Evolutionary conservation across 805 yeast genomes (phyloP).

Genomic region (Wickerhamiella galacta): DNA sequence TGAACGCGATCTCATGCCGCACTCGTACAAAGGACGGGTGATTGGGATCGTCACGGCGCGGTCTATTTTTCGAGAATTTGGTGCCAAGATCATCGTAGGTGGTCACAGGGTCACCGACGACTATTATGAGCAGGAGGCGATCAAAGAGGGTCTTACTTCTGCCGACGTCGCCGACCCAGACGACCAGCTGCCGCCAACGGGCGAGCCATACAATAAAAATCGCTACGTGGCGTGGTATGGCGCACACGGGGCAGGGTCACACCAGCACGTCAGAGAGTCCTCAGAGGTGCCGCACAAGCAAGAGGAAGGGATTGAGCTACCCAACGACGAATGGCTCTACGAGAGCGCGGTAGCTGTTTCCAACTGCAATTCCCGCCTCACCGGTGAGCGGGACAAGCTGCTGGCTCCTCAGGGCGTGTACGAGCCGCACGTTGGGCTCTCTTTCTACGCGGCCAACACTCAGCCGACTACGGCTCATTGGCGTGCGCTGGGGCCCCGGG

Average conservation of each 20-base stretch:
- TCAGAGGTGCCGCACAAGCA: conserved; percentile 3
- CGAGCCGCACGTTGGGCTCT: conserved; percentile 75
- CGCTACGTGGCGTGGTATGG: conserved; percentile 42
- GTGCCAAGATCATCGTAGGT: conserved; percentile 62
- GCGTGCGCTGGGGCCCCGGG: no score
- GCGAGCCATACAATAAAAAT: conserved; percentile 29
- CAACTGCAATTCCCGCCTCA: conserved; percentile 47
- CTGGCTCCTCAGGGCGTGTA: conserved; percentile 36
- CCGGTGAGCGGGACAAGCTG: conserved; percentile 38
- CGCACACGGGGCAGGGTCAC: no score
- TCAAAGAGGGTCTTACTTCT: conserved; percentile 40
- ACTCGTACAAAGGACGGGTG: conserved; percentile 76
- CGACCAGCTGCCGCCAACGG: conserved; percentile 30
- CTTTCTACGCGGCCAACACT: conserved; percentile 53
- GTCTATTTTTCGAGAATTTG: conserved; percentile 79
- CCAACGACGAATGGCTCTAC: conserved; percentile 64
- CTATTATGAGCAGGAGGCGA: conserved; percentile 53
- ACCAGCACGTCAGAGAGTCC: conserved; percentile 3
- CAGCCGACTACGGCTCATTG: no score
- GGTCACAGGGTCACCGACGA: conserved; percentile 78
- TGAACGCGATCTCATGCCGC: conserved; percentile 65
- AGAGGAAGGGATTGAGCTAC: conserved; percentile 2
- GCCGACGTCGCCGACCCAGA: conserved; percentile 59
- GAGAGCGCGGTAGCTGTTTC: conserved; percentile 70
- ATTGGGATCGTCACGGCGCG: conserved; percentile 85